Evolutionary conservation across 345 rosid genomes (phyloP), one percentile per base, ranked within the genome.

Genomic region (Bruguiera gymnorhiza): DNA sequence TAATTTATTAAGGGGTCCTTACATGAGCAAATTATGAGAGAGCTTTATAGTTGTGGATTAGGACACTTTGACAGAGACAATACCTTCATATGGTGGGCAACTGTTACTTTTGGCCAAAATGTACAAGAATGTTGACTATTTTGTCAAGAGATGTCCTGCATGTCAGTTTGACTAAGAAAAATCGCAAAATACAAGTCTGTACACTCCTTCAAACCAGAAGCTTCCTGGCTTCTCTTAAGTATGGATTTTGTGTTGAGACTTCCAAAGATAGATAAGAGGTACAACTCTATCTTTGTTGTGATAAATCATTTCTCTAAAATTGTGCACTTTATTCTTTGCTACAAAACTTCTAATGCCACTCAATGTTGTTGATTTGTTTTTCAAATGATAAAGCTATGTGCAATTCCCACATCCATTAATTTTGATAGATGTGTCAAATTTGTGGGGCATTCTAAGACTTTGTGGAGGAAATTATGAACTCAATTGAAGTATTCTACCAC

Each of bases 21-120:
- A 30, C 2, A 37, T 2, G 37, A 59, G 50, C 50, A 60, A 30
- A 26, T 61, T 15, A 58, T 43, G 50, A 16, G 34, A 34, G 70
- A 75, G 36, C 60, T 69, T n/a, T 48, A 75, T 23, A 31, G 54
- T 3, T 34, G 23, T 69, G 61, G 70, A 37, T 69, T 75, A 20
- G 46, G 60, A 36, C 69, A 69, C 56, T 68, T 62, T 7, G 32
- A 59, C 3, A 19, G 32, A 11, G 43, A 56, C 4, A 62, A 72
- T 26, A 63, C 6, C 8, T 27, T 69, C 13, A 13, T 34, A 58
- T 46, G 70, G 66, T 69, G 13, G 32, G 20, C 6, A 7, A 63
- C n/a, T 21, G 1, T 52, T 51, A 32, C 32, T 56, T 48, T 54
- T 54, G 48, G 61, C 72, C 55, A 1, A 30, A n/a, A 5, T 61